Conservation (phyloP, 768 basidiomycete genomes). For the Coprinopsis marcescibilis region DNA sequence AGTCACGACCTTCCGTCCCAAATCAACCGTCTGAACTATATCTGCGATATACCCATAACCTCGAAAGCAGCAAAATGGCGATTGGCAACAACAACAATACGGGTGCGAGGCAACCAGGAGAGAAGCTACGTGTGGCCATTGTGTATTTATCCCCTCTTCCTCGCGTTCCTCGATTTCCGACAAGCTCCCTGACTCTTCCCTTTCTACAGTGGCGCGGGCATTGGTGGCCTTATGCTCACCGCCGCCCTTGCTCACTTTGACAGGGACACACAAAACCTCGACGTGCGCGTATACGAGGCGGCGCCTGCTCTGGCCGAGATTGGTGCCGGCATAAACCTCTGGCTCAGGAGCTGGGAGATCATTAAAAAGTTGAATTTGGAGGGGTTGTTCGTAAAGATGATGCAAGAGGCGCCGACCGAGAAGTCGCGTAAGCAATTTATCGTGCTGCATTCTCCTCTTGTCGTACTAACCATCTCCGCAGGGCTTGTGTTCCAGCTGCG, state of each 20-base stretch:
- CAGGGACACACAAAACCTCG: constrained; percentile 17
- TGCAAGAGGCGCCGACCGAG: constrained; percentile 12
- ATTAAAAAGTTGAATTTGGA: constrained; percentile 12
- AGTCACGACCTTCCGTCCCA: too few species aligned
- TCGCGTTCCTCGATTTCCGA: not conserved
- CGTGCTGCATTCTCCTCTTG: not conserved
- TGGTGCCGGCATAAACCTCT: constrained; percentile 40
- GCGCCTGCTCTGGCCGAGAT: constrained; percentile 32
- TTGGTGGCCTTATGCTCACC: constrained; percentile 35
- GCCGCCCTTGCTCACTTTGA: constrained; percentile 23
- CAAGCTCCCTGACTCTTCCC: not conserved
- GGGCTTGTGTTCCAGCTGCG: constrained; percentile 22
- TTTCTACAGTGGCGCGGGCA: constrained; percentile 33
- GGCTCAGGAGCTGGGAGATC: constrained; percentile 19
- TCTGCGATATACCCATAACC: too few species aligned
- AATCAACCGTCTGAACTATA: too few species aligned
- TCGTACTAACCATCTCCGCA: constrained; percentile 5
- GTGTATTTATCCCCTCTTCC: too few species aligned
- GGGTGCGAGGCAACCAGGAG: too few species aligned
- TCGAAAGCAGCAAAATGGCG: too few species aligned
- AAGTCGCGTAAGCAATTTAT: constrained; percentile 9
- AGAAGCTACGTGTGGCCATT: not conserved
- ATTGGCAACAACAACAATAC: too few species aligned
- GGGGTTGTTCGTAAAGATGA: constrained; percentile 10
- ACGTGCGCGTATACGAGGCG: constrained; percentile 39